Conservation (phyloP, 2,329 filamentous ascomycete species). For the Cladobotryum mycophilum region DNA sequence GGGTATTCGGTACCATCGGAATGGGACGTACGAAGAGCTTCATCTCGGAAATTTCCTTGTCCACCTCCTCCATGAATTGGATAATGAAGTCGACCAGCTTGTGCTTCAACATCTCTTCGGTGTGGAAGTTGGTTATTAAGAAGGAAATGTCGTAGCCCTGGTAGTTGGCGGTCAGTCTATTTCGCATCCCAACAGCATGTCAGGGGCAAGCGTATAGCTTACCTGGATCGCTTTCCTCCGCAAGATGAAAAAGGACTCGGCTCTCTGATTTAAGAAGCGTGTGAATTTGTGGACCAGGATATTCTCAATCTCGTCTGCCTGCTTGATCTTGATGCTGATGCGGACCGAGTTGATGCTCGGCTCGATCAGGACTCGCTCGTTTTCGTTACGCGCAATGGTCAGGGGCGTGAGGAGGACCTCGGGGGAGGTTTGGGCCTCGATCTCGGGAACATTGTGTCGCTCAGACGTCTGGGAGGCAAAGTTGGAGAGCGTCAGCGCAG, state of each 20-base stretch:
- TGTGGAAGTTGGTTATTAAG: slow-evolving; percentile 97
- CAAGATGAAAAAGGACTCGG: slow-evolving; percentile 95
- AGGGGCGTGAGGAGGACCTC: slow-evolving; percentile 91
- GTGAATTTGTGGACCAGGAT: slow-evolving; percentile 99
- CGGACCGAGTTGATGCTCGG: slow-evolving; percentile 95
- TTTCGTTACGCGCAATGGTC: slow-evolving; percentile 89
- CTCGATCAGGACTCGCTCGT: slow-evolving; percentile 93
- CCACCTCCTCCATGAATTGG: slow-evolving; percentile 99
- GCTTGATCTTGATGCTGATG: slow-evolving; percentile 98
- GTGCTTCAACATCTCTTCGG: slow-evolving; percentile 97
- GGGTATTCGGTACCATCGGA: no score
- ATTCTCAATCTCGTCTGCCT: slow-evolving; percentile 97
- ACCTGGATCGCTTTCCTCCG: slow-evolving; percentile 93
- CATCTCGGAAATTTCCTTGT: slow-evolving; percentile 99
- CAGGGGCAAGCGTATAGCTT: slow-evolving; percentile 18
- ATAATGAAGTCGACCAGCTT: slow-evolving; percentile 99
- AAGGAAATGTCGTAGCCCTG: slow-evolving; percentile 98
- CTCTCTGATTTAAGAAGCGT: slow-evolving; percentile 89
- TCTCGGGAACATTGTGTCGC: slow-evolving; percentile 95
- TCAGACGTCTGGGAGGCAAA: slow-evolving; percentile 96
- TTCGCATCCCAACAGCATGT: not conserved
- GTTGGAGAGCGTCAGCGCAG: slow-evolving; percentile 82
- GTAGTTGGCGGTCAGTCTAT: slow-evolving; percentile 17
- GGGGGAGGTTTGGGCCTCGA: slow-evolving; percentile 87
- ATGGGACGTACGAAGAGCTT: slow-evolving; percentile 84